These are phyloP conservation scores for Hordeum pubiflorum DNA, from an alignment of 202 grass and related monocot species.

Conservation along the genomic window DNA sequence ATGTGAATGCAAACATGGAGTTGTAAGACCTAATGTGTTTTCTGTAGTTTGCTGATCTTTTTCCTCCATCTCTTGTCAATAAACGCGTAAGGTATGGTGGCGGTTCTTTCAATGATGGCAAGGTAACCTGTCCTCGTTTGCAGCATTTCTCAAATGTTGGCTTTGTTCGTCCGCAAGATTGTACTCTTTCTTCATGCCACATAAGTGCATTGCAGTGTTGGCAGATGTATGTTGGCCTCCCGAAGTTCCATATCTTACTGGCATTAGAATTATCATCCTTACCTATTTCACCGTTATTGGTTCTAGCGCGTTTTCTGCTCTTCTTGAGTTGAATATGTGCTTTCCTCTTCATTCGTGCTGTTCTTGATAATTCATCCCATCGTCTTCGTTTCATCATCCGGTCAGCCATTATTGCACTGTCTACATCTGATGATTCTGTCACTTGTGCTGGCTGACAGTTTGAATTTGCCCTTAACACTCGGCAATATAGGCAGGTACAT, in stretches of 20 bases:
- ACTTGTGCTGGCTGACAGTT: neutral
- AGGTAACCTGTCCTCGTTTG: neutral
- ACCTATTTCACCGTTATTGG: neutral
- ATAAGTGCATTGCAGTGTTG: neutral
- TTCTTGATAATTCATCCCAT: neutral
- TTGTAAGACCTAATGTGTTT: constrained; percentile 25
- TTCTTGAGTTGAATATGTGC: neutral
- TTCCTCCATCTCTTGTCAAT: neutral
- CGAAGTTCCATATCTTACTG: constrained; percentile 9
- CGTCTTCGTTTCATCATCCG: neutral
- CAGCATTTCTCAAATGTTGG: constrained; percentile 15
- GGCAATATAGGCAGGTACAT: neutral
- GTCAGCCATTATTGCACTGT: neutral
- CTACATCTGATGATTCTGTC: neutral
- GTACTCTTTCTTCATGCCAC: constrained; percentile 15
- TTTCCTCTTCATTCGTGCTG: neutral
- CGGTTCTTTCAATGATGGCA: constrained; percentile 23
- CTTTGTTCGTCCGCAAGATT: neutral
- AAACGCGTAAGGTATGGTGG: constrained; percentile 22
- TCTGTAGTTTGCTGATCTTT: neutral
- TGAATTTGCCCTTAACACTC: neutral
- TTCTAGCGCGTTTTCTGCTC: constrained; percentile 2
- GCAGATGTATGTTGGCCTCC: neutral
- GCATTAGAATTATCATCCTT: neutral
- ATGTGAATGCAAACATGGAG: constrained; percentile 35